A percentile compares a stretch with the other conserved stretches of the same genome.
phyloP scores from a whole-genome alignment of 768 basidiomycete genomes.

The Megacollybia marginata region DNA sequence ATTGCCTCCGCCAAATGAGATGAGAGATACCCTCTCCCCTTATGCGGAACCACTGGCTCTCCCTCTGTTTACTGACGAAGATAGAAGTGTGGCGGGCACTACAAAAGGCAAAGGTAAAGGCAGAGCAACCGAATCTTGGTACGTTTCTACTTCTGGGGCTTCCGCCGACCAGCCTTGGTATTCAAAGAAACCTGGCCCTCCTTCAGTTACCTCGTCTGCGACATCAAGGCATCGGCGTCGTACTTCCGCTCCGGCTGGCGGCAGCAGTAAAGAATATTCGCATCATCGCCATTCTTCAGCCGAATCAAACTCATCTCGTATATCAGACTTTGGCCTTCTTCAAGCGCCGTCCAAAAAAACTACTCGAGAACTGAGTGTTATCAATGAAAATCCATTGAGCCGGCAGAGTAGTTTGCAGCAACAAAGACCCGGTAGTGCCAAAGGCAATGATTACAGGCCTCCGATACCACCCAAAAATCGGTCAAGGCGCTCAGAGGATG shows the following conservation, averaged over 20 bases:
- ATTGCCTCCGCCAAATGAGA: constrained; percentile 10
- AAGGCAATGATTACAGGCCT: background rate
- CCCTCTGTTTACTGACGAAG: background rate
- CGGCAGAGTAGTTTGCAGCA: background rate
- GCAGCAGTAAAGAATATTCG: background rate
- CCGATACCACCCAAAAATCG: background rate
- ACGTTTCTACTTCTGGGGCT: background rate
- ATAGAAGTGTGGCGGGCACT: background rate
- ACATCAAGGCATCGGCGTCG: background rate
- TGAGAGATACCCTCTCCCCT: background rate
- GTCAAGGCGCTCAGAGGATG: background rate
- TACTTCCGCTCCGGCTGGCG: background rate
- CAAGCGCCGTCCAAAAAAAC: background rate
- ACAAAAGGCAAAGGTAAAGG: background rate
- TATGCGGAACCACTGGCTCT: background rate
- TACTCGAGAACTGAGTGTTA: background rate
- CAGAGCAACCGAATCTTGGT: background rate
- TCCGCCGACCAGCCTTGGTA: background rate
- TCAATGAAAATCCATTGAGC: background rate
- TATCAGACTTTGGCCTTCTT: background rate
- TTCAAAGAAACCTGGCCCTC: background rate
- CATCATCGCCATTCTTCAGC: background rate
- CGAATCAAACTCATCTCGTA: background rate
- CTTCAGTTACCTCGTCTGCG: background rate
- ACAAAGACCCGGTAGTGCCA: background rate